Base-by-base conservation (phyloP, 345 rosid species). In the Melaleuca quinquenervia region DNA sequence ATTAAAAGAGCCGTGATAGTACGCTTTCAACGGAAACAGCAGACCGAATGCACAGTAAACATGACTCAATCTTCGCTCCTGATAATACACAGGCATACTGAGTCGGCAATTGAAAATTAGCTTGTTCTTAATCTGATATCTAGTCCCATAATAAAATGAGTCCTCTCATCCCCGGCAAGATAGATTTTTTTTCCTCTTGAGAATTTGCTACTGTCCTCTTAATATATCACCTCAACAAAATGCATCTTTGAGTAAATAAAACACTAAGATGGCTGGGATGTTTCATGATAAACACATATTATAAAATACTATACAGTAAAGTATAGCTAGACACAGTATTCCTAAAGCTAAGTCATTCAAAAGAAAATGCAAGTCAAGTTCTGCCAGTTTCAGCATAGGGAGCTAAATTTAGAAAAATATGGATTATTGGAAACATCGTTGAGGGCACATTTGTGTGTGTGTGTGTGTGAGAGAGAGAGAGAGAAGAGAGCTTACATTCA, bases 401-500 rank as follows among this genome's bases (percentile, higher is more conserved):
- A 82, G 53, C 84, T 50, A 82, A 82, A 82, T 82, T 41, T 70
- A 70, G 76, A 44, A 3, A 9, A 70, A 36, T 32, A 36, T 32
- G 48, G 80, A 84, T 29, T 36, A 53, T 15, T 15, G n/a, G 53
- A 49, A 56, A 84, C 85, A 84, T 55, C 41, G 24, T 56, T 29
- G n/a, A 29, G 48, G 48, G 26, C 48, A 32, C 2, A 7, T 22
- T 70, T 70, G 78, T 32, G 48, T 32, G 21, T 15, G 53, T 18
- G 0, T 62, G 12, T 22, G 56, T 15, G 64, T 52, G 49, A 55
- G 87, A 41, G 87, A 84, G 58, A 84, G 45, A 90, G 78, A 88
- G 90, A 88, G 86, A 84, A 91, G 70, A 8, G 54, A 1, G 88
- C 97, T 92, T 87, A 97, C 98, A 93, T 82, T 96, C 98, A 89